A percentile compares a stretch with the other conserved stretches of the same genome.
phyloP scores from a whole-genome alignment of 139 green algal genomes.

The Picocystis salinarum region DNA sequence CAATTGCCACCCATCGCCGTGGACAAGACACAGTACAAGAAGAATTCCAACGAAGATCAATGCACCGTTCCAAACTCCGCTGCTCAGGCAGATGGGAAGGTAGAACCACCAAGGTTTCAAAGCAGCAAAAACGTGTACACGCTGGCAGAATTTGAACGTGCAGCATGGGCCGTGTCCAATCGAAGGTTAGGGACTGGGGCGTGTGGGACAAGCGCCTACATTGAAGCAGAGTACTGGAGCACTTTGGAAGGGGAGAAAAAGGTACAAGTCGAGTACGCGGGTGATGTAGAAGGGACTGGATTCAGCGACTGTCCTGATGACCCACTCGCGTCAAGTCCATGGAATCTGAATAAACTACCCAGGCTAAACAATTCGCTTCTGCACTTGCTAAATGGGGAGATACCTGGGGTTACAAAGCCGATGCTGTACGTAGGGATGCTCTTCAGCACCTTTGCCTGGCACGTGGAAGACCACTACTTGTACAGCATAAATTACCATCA shows the following conservation, averaged over 20 bases:
- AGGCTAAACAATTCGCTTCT: constrained; percentile 19
- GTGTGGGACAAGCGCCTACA: background rate
- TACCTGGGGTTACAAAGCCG: constrained; percentile 44
- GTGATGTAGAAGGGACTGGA: constrained; percentile 47
- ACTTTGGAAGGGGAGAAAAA: constrained; percentile 2
- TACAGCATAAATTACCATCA: constrained; percentile 51
- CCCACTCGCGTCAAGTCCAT: constrained; percentile 21
- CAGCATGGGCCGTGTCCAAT: background rate
- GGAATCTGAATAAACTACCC: constrained; percentile 41
- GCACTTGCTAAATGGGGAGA: constrained; percentile 13
- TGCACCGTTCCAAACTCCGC: constrained; percentile 11
- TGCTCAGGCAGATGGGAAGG: constrained; percentile 3
- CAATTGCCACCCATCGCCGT: too few species aligned
- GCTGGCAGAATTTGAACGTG: background rate
- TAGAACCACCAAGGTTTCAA: background rate
- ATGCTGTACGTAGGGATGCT: constrained; percentile 81
- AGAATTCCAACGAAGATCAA: constrained; percentile 12
- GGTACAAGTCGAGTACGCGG: constrained; percentile 39
- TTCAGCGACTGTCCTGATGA: constrained; percentile 24
- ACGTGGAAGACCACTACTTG: constrained; percentile 83
- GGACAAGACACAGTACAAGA: too few species aligned
- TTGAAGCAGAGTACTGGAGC: constrained; percentile 41
- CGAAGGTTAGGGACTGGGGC: background rate
- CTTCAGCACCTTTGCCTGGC: constrained; percentile 74
- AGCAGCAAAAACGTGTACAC: too few species aligned